Base-by-base conservation (phyloP, 805 yeast genomes). In the Kluyveromyces siamensis region DNA sequence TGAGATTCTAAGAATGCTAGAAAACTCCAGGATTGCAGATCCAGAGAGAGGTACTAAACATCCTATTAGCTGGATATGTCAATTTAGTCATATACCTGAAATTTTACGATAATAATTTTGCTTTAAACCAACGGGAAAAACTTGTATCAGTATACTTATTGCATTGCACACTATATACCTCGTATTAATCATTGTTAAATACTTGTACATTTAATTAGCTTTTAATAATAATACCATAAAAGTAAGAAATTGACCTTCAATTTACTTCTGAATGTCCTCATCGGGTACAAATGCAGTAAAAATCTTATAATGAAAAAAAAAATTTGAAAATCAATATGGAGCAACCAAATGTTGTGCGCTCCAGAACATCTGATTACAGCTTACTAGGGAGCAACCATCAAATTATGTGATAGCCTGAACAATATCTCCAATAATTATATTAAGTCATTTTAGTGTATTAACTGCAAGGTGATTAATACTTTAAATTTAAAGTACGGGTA, bases 1-100 rank as follows among this genome's bases (percentile, higher is more conserved):
- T 2, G 60, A 67, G 37, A 69, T 76, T 17, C 70, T 78, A 30
- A 65, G 69, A n/a, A 65, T 75, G 17, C 57, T 78, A 45, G 82
- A 78, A 56, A 69, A 68, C 25, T 68, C 60, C 37, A 62, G 83
- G 52, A 64, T 61, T 41, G 66, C 69, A 46, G 74, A 70, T 48
- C 59, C 68, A 36, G 72, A 68, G 16, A 76, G 74, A 18, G 64
- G 62, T 27, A 44, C 60, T 35, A 76, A 74, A 54, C 72, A 69
- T 47, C 72, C 75, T 7, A 70, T 72, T 25, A 74, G 75, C 8
- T 72, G 75, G 75, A 52, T 72, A 35, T 69, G 72, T 44, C 70
- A 67, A 37, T 63, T 67, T 45, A 73, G 69, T 8, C 64, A 65
- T 44, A 63, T 66, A 21, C 70, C 68, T 11, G 62, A 58, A n/a